phyloP scores from a whole-genome alignment of 108 stramenopile genomes.

The Pseudonitzschia multiseries region DNA sequence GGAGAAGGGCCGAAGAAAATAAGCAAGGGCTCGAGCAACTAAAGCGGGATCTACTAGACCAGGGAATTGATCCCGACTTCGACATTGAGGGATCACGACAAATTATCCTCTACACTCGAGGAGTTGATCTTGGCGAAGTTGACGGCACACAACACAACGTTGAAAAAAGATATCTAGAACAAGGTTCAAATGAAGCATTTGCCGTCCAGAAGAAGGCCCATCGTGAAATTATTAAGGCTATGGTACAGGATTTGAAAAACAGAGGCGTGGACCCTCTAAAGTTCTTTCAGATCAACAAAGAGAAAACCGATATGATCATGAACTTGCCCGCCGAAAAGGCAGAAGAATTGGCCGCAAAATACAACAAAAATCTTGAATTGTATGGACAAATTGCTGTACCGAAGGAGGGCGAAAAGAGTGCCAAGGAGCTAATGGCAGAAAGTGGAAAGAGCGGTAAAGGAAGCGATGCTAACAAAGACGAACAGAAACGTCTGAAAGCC shows the following conservation, averaged over 20 bases:
- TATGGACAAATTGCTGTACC: conserved; percentile 50
- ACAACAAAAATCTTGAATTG: conserved; percentile 39
- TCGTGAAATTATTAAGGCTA: conserved; percentile 64
- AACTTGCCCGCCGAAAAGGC: conserved; percentile 47
- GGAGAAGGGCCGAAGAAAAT: conserved; percentile 39
- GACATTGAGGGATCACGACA: conserved; percentile 71
- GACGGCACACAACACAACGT: conserved; percentile 61
- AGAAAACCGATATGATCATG: conserved; percentile 34
- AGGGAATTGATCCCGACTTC: conserved; percentile 64
- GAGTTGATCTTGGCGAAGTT: conserved; percentile 64
- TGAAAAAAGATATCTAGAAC: conserved; percentile 41
- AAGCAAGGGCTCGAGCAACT: conserved; percentile 46
- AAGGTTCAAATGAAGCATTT: conserved; percentile 26
- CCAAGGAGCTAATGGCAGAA: conserved; percentile 46
- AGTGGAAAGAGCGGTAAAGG: conserved; percentile 13
- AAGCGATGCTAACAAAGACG: conserved; percentile 21
- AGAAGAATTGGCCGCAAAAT: conserved; percentile 28
- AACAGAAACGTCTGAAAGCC: conserved; percentile 34
- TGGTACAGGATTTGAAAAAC: conserved; percentile 70
- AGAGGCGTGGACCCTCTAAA: conserved; percentile 68
- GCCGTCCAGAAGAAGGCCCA: conserved; percentile 38
- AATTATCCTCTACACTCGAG: conserved; percentile 55
- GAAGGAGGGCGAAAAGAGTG: conserved; percentile 50
- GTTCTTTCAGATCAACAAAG: conserved; percentile 55
- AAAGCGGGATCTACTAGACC: conserved; percentile 57